Evolutionary conservation across 768 basidiomycete species (phyloP).

Genomic region (Lactarius vividus): DNA sequence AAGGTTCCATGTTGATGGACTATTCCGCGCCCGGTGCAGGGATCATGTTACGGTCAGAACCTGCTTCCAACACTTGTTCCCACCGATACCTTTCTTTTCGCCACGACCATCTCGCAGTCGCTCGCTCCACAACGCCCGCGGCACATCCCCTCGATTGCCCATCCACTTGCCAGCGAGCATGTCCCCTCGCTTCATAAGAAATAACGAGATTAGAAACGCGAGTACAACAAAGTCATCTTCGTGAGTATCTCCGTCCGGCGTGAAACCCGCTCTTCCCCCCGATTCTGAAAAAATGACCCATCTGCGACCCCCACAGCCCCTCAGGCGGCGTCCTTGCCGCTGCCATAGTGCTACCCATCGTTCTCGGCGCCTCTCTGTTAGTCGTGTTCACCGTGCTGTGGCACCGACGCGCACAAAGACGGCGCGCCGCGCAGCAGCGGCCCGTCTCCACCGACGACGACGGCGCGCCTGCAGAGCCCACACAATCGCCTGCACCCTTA

Average conservation of each 20-base stretch:
- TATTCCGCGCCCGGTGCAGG: background rate
- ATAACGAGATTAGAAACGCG: background rate
- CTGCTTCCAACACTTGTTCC: background rate
- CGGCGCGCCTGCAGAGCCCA: too few relatives aligned
- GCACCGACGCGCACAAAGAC: background rate
- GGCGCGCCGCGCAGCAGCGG: background rate
- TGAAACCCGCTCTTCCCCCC: too few relatives aligned
- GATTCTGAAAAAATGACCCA: background rate
- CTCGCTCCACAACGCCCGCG: background rate
- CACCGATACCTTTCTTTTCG: background rate
- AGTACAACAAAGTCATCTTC: background rate
- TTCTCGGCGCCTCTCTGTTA: background rate
- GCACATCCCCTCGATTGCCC: background rate
- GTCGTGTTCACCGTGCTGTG: background rate
- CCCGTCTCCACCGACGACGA: background rate
- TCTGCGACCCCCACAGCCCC: background rate
- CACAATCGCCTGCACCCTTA: background rate
- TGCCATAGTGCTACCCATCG: background rate
- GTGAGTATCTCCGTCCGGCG: slow-evolving; percentile 2
- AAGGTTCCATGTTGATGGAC: background rate
- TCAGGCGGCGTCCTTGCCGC: background rate
- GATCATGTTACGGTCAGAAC: slow-evolving; percentile 2
- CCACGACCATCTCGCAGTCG: background rate
- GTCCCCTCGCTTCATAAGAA: background rate
- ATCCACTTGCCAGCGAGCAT: background rate